Evolutionary conservation across 495 filamentous ascomycete genomes (phyloP).

Genomic region (Talaromyces stipitatus): DNA sequence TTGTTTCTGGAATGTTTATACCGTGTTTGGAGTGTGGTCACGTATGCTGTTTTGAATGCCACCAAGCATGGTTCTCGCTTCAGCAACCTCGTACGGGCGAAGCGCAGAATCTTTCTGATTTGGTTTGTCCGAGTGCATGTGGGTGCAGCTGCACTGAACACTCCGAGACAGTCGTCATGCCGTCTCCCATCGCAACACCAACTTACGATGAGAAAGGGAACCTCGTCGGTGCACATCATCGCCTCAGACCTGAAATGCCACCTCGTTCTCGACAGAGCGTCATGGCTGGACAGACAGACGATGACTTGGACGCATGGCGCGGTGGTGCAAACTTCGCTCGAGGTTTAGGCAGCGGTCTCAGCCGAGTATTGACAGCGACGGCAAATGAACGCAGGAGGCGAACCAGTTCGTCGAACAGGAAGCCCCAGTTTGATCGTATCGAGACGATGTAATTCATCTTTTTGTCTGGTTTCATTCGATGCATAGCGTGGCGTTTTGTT

Average conservation of each 20-base stretch:
- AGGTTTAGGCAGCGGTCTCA: conserved; percentile 37
- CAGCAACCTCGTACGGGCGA: background rate
- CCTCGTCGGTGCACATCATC: conserved; percentile 9
- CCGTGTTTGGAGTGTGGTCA: conserved; percentile 47
- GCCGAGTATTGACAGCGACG: conserved; percentile 21
- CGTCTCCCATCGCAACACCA: background rate
- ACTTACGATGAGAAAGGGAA: background rate
- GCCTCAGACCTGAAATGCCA: conserved; percentile 15
- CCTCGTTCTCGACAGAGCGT: conserved; percentile 6
- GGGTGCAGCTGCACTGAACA: conserved; percentile 44
- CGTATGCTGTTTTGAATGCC: conserved; percentile 43
- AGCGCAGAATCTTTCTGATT: background rate
- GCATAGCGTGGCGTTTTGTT: conserved; percentile 4
- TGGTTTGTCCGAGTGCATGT: conserved; percentile 38
- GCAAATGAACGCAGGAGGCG: background rate
- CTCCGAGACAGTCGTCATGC: conserved; percentile 4
- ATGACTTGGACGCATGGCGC: conserved; percentile 36
- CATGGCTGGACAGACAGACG: conserved; percentile 19
- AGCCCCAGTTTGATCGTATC: conserved; percentile 2
- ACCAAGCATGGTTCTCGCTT: conserved; percentile 30
- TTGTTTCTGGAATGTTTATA: conserved; percentile 39
- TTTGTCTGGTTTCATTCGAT: too few relatives aligned
- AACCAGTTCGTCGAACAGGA: conserved; percentile 3
- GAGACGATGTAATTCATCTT: conserved; percentile 4
- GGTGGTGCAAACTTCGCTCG: conserved; percentile 35